Percentiles rank a stretch among this genome's conserved stretches.
These are phyloP conservation scores for Penicillium desertorum DNA, from an alignment of 495 filamentous ascomycete genomes.

Conservation along the genomic window DNA sequence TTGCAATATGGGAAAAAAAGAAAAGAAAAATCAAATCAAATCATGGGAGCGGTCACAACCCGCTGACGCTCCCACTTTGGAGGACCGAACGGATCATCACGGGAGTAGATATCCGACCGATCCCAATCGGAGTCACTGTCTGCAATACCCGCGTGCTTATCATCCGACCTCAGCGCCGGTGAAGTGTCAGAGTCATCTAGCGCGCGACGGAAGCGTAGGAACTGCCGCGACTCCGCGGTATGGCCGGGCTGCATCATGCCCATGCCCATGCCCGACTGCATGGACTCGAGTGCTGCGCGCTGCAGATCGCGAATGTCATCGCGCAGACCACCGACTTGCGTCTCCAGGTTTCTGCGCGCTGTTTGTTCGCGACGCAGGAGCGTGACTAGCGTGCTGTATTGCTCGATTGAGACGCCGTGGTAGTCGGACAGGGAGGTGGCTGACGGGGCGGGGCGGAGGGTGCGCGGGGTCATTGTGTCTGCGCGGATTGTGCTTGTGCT, in stretches of 20 bases:
- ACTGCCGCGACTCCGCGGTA: conserved; percentile 37
- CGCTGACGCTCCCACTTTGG: conserved; percentile 27
- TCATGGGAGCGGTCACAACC: conserved; percentile 25
- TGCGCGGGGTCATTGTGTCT: conserved; percentile 30
- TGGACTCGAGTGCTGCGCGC: conserved; percentile 34
- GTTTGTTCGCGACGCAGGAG: conserved; percentile 56
- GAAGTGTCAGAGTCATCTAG: conserved; percentile 23
- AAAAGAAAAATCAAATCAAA: conserved; percentile 11
- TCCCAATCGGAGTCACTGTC: conserved; percentile 29
- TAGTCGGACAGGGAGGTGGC: conserved; percentile 35
- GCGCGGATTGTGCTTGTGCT: conserved; percentile 46
- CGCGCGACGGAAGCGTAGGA: conserved; percentile 31
- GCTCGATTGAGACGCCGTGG: conserved; percentile 51
- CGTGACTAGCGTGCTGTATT: conserved; percentile 56
- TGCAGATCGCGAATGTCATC: conserved; percentile 50
- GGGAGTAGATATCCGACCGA: conserved; percentile 7
- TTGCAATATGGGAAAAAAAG: neutral
- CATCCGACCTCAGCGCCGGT: conserved; percentile 15
- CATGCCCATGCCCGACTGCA: conserved; percentile 25
- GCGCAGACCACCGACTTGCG: conserved; percentile 50
- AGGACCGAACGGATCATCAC: conserved; percentile 25
- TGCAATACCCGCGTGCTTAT: conserved; percentile 11
- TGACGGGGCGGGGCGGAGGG: conserved; percentile 35
- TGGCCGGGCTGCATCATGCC: conserved; percentile 41
- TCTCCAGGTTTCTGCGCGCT: conserved; percentile 53